Percentiles rank a stretch among this genome's conserved stretches.
These are phyloP conservation scores for Neolentinus lepideus DNA, from an alignment of 1,284 basidiomycete species.

Conservation along the genomic window DNA sequence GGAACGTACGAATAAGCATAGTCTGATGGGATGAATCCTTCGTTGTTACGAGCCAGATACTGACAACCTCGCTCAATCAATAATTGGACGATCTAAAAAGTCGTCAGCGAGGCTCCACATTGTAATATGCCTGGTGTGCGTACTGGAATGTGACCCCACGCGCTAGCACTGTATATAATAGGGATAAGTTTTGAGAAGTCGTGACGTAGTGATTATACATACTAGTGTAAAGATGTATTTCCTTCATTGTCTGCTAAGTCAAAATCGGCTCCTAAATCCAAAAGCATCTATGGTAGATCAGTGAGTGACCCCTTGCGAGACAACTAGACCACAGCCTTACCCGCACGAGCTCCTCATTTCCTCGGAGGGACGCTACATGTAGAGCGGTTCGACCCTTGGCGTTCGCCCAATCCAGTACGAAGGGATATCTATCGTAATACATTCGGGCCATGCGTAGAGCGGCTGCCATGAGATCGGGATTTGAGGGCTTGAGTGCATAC, in stretches of 20 bases:
- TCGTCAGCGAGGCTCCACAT: constrained; percentile 6
- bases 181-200: neutral
- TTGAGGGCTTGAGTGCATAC: constrained; percentile 37
- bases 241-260: constrained; percentile 87
- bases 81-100: constrained; percentile 69
- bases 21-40: constrained; percentile 87
- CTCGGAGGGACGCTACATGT: constrained; percentile 82
- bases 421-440: constrained; percentile 77
- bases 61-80: constrained; percentile 87
- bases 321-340: constrained; percentile 35
- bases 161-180: constrained; percentile 54
- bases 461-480: constrained; percentile 59
- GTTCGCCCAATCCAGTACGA: constrained; percentile 88
- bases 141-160: constrained; percentile 78
- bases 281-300: constrained; percentile 58
- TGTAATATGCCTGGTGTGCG: constrained; percentile 16
- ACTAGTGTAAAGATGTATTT: constrained; percentile 92
- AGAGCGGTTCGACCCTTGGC: constrained; percentile 83
- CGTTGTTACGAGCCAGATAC: constrained; percentile 76
- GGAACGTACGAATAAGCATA: constrained; percentile 84
- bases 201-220: constrained; percentile 23
- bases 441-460: constrained; percentile 73
- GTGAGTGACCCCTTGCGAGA: constrained; percentile 9
- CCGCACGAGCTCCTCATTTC: constrained; percentile 82
- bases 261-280: constrained; percentile 82